Percentiles rank a stretch among this genome's conserved stretches.
phyloP scores from a whole-genome alignment of 2,329 filamentous ascomycete genomes.

The Fusarium floridanum region DNA sequence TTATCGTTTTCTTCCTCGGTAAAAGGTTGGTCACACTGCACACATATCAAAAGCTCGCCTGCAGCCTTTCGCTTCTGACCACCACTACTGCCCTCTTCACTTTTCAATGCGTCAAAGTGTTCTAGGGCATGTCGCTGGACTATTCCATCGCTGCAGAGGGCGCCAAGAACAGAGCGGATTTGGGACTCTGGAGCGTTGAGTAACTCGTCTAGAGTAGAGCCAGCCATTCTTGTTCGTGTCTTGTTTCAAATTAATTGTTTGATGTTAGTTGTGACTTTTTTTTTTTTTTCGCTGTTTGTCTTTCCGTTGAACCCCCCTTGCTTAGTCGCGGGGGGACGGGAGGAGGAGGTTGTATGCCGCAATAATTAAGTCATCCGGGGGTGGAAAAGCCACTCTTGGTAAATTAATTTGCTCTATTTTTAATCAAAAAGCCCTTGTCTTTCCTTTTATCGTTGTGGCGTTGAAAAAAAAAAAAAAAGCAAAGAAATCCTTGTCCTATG shows the following conservation, averaged over 20 bases:
- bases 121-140: conserved; percentile 13
- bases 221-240: background rate
- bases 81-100: background rate
- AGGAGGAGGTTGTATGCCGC: too few relatives aligned
- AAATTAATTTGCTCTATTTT: background rate
- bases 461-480: background rate
- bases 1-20: conserved; percentile 18
- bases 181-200: conserved; percentile 28
- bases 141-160: conserved; percentile 20
- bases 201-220: conserved; percentile 4
- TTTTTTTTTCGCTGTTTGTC: background rate
- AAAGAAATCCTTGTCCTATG: background rate
- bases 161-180: conserved; percentile 35
- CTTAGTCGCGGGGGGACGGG: too few relatives aligned
- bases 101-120: conserved; percentile 10
- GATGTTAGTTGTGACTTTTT: background rate
- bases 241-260: background rate
- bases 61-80: conserved; percentile 35
- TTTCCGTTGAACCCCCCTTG: background rate
- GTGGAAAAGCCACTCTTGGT: background rate
- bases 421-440: background rate
- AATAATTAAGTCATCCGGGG: too few relatives aligned
- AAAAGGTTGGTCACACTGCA: conserved; percentile 28
- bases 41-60: conserved; percentile 29
- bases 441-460: background rate